Base-by-base conservation (phyloP, 2,329 filamentous ascomycete genomes). In the Cytospora leucostoma region DNA sequence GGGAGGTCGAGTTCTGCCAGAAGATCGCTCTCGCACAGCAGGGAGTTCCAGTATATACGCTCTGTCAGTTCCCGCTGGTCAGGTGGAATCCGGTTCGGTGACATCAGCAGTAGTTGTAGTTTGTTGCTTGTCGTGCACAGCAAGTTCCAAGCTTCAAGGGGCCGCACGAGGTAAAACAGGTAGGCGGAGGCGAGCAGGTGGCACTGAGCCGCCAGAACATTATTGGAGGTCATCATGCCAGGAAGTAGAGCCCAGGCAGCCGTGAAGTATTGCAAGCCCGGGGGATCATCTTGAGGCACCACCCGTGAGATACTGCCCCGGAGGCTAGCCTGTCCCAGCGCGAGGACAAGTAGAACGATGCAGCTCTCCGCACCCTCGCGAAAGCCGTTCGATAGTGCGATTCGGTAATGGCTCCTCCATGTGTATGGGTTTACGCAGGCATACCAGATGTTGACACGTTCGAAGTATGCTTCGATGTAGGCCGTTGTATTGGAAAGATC, bases 341-440 rank as follows among this genome's bases (percentile, higher is more conserved):
- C 87, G 47, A 94, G 77, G 1, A 95, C 91, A 10, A 95, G 80
- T 47, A 94, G 79, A 15, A 93, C 91, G 67, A 94, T 89, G 70
- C 91, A 95, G 72, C 90, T 93, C 71, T 94, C 91, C 0, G 90
- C 87, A 0, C 91, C 91, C 69, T 92, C 88, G 44, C 88, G 84
- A 68, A 94, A 93, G 1, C 89, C 88, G 68, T 89, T 89, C 2
- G 89, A 89, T 7, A 93, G 81, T 0, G 91, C 91, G 5, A 84
- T 89, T 34, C 88, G 85, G 72, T 93, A 93, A 72, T 92, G 88
- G 65, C 82, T 86, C 50, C 84, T 82, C 91, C 91, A 95, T 1
- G 87, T 90, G 73, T 91, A 91, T 1, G 91, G 91, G 72, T 93
- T 93, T 38, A 95, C 90, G 69, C 90, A 92, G 11, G 91, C 91